Conservation (phyloP, 2,329 filamentous ascomycete species). For the Westerdykella aurantiaca region DNA sequence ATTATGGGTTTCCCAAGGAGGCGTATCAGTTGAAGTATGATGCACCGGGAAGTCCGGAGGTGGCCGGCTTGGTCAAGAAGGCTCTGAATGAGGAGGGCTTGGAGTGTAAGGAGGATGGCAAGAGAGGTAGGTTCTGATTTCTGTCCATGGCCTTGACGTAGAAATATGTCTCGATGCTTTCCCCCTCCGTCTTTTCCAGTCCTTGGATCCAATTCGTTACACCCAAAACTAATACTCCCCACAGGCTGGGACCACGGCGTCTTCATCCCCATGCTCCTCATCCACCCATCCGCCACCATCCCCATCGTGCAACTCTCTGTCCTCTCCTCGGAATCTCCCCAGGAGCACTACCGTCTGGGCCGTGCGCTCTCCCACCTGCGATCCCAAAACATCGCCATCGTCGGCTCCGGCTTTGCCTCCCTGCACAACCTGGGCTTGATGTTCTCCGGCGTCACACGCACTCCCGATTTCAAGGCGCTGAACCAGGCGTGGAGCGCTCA, state of each 20-base stretch:
- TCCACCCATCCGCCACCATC: constrained; percentile 47
- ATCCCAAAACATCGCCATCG: constrained; percentile 50
- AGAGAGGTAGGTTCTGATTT: constrained; percentile 22
- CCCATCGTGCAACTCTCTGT: constrained; percentile 56
- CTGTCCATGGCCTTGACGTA: no score
- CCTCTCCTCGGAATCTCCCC: constrained; percentile 48
- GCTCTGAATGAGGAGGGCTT: constrained; percentile 47
- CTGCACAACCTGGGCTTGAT: constrained; percentile 52
- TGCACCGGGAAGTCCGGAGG: constrained; percentile 50
- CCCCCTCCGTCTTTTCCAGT: neutral
- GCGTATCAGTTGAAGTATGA: constrained; percentile 53
- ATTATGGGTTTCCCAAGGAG: constrained; percentile 54
- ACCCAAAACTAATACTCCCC: neutral
- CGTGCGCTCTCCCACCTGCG: constrained; percentile 49
- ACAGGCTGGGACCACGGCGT: constrained; percentile 57
- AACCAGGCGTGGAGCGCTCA: constrained; percentile 45
- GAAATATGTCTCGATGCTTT: no score
- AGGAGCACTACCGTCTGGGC: constrained; percentile 49
- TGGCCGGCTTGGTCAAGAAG: constrained; percentile 48
- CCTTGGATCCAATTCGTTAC: neutral
- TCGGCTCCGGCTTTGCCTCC: constrained; percentile 57
- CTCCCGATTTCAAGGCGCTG: constrained; percentile 25
- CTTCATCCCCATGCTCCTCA: constrained; percentile 53
- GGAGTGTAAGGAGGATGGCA: constrained; percentile 23
- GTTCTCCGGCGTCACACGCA: constrained; percentile 29